phyloP scores from a whole-genome alignment of 495 filamentous ascomycete species.

The Talaromyces wortmannii region DNA sequence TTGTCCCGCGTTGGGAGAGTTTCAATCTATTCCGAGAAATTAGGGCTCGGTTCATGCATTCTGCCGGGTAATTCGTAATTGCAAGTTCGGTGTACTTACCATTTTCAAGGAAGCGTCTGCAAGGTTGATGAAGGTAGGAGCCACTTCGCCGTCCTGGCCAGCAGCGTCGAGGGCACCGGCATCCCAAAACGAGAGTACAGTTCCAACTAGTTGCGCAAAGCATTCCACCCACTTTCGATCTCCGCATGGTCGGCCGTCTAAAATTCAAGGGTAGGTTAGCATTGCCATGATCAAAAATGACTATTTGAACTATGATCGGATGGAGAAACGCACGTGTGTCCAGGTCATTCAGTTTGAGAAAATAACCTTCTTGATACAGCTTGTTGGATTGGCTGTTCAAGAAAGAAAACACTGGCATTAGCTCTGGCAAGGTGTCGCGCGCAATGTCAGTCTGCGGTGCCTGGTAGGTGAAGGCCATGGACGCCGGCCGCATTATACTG shows the following conservation, averaged over 20 bases:
- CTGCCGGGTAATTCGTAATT: too few species aligned
- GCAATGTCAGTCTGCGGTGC: slow-evolving; percentile 81
- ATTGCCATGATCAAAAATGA: slow-evolving; percentile 6
- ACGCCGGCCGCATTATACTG: slow-evolving; percentile 46
- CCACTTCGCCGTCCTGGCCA: slow-evolving; percentile 72
- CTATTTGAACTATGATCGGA: neutral
- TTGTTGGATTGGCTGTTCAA: slow-evolving; percentile 95
- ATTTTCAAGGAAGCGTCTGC: slow-evolving; percentile 97
- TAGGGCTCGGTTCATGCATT: too few species aligned
- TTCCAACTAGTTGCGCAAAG: slow-evolving; percentile 94
- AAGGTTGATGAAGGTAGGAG: slow-evolving; percentile 94
- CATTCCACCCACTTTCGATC: slow-evolving; percentile 95
- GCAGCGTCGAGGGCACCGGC: slow-evolving; percentile 87
- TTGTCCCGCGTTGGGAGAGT: slow-evolving; percentile 73
- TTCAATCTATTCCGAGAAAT: slow-evolving; percentile 59
- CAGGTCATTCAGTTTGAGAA: slow-evolving; percentile 89
- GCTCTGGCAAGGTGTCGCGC: slow-evolving; percentile 80
- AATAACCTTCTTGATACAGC: slow-evolving; percentile 96
- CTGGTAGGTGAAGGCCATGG: slow-evolving; percentile 72
- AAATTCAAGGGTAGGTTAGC: neutral
- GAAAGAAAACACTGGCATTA: slow-evolving; percentile 89
- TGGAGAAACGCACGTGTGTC: slow-evolving; percentile 63
- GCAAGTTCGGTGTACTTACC: slow-evolving; percentile 43
- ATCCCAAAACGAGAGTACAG: slow-evolving; percentile 93
- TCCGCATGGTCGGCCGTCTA: slow-evolving; percentile 77